Conservation (phyloP, 225 moss, liverwort and hornwort species). For the Takakia lepidozioides region DNA sequence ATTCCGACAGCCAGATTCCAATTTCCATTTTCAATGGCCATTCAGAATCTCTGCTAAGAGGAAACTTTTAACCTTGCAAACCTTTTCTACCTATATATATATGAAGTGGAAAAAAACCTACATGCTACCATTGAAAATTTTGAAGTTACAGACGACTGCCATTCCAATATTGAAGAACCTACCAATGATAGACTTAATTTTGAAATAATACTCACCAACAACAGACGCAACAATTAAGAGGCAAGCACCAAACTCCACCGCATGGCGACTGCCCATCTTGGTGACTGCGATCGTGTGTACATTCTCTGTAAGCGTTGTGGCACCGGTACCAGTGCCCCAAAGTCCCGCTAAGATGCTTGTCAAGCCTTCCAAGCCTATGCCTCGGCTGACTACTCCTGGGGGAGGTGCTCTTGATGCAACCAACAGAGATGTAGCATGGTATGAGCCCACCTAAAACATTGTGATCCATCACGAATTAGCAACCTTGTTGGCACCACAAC, state of each 20-base stretch:
- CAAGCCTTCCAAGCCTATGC: conserved; percentile 81
- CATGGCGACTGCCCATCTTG: conserved; percentile 94
- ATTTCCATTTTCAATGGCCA: too few relatives aligned
- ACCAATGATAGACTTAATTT: too few relatives aligned
- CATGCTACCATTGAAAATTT: too few relatives aligned
- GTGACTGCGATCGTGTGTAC: conserved; percentile 97
- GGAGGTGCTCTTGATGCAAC: conserved; percentile 88
- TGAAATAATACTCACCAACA: conserved; percentile 46
- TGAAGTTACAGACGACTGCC: too few relatives aligned
- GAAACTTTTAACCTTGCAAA: too few relatives aligned
- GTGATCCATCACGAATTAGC: too few relatives aligned
- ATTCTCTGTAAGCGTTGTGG: conserved; percentile 85
- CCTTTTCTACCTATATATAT: too few relatives aligned
- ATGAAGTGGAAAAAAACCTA: too few relatives aligned
- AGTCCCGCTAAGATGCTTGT: conserved; percentile 84
- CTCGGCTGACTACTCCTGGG: conserved; percentile 83
- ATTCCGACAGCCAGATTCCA: too few relatives aligned
- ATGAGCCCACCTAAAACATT: conserved; percentile 73
- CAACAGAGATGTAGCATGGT: conserved; percentile 81
- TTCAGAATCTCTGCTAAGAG: too few relatives aligned
- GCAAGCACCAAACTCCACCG: conserved; percentile 75
- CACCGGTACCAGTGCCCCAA: conserved; percentile 91
- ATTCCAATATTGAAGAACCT: too few relatives aligned
- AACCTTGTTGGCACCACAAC: too few relatives aligned
- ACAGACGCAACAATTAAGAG: conserved; percentile 65